Conservation (phyloP, 129 eudicot species). For the Saussurea involucrata region DNA sequence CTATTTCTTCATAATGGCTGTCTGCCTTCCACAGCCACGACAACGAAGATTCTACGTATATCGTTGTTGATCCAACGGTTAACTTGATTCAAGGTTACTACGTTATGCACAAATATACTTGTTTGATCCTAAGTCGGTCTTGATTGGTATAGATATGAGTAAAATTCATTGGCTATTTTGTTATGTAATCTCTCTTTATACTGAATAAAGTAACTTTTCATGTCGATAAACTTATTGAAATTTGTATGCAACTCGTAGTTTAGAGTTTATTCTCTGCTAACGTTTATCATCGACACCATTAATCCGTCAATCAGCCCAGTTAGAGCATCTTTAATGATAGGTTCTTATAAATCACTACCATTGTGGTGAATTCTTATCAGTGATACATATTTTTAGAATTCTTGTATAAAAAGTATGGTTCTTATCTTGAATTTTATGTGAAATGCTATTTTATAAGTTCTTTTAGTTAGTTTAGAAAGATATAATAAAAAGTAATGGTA, state of each 20-base stretch:
- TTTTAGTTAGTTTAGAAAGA: not conserved
- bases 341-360: not conserved
- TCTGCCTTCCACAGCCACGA: slow-evolving; percentile 18
- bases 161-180: not conserved
- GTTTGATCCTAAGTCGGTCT: not conserved
- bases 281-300: too few relatives aligned
- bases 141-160: too few relatives aligned
- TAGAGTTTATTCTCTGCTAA: not conserved
- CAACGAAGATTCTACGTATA: slow-evolving; percentile 1
- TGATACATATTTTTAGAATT: not conserved
- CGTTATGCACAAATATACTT: not conserved
- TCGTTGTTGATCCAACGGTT: slow-evolving; percentile 1
- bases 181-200: not conserved
- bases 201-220: not conserved
- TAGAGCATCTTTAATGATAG: not conserved
- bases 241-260: not conserved
- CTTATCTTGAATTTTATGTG: not conserved
- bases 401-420: not conserved
- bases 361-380: not conserved
- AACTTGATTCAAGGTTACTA: not conserved
- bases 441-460: too few relatives aligned
- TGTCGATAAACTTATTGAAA: not conserved
- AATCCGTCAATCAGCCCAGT: not conserved
- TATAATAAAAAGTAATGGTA: not conserved
- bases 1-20: too few relatives aligned